These are phyloP conservation scores for Pluteus cervinus DNA, from an alignment of 768 basidiomycete species.

Conservation along the genomic window DNA sequence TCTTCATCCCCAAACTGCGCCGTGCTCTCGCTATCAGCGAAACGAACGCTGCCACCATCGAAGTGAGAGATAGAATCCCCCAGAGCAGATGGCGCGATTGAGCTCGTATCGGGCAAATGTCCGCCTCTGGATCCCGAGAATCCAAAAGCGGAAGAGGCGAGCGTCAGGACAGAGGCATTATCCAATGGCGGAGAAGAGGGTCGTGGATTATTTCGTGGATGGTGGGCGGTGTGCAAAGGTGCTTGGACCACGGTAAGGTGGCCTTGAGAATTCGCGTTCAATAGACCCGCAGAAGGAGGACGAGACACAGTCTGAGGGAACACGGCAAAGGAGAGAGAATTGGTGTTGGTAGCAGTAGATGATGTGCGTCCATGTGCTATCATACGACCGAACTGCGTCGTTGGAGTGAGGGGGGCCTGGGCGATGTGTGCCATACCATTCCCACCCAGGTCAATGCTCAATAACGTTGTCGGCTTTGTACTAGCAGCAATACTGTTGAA, in stretches of 20 bases:
- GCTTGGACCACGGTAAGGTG: constrained; percentile 55
- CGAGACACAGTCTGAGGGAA: constrained; percentile 48
- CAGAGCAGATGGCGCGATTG: constrained; percentile 44
- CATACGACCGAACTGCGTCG: constrained; percentile 45
- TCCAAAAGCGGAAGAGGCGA: constrained; percentile 91
- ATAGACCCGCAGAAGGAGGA: constrained; percentile 30
- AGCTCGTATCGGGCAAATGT: constrained; percentile 32
- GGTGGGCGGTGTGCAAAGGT: constrained; percentile 85
- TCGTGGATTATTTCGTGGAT: constrained; percentile 93
- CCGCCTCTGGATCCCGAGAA: constrained; percentile 59
- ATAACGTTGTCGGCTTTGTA: constrained; percentile 91
- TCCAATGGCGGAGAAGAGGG: constrained; percentile 88
- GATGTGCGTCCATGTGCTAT: constrained; percentile 55
- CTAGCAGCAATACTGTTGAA: constrained; percentile 80
- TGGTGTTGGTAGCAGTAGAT: constrained; percentile 45
- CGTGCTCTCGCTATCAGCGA: constrained; percentile 58
- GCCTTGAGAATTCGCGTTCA: constrained; percentile 23
- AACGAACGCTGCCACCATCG: constrained; percentile 51
- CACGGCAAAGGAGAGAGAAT: constrained; percentile 71
- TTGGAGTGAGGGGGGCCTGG: constrained; percentile 65
- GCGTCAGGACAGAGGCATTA: constrained; percentile 88
- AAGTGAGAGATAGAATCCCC: constrained; percentile 70
- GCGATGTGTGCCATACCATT: constrained; percentile 90
- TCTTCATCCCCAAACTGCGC: constrained; percentile 70
- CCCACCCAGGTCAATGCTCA: constrained; percentile 80